Evolutionary conservation across 352 stramenopile species (phyloP).

Genomic region (Pythium phragmitis): DNA sequence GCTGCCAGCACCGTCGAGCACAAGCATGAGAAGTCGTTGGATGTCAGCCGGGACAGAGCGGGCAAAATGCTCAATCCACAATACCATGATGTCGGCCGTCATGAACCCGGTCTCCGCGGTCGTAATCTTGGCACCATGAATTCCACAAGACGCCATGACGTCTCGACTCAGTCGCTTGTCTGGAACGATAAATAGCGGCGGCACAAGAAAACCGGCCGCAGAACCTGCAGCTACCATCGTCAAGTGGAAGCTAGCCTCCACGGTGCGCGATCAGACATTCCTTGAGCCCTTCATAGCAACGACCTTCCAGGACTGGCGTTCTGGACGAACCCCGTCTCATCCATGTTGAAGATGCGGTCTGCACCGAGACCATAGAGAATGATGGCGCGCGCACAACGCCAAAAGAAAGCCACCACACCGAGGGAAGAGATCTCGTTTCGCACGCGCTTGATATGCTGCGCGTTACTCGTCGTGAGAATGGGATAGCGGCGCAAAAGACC

Average conservation of each 20-base stretch:
- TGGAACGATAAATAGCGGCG: no score
- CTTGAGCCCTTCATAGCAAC: constrained; percentile 10
- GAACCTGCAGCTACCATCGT: background rate
- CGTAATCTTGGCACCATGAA: no score
- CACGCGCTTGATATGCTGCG: constrained; percentile 13
- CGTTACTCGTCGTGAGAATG: constrained; percentile 5
- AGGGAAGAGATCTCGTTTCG: constrained; percentile 3
- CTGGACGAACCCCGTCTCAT: constrained; percentile 19
- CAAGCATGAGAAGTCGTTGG: no score
- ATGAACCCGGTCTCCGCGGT: no score
- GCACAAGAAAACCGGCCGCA: no score
- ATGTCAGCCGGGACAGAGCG: no score
- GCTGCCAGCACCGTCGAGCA: no score
- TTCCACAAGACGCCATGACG: no score
- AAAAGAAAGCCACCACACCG: constrained; percentile 8
- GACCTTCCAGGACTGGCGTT: constrained; percentile 14
- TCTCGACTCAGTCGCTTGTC: no score
- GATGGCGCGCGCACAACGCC: constrained; percentile 9
- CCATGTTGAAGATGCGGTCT: constrained; percentile 15
- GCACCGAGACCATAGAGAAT: constrained; percentile 3
- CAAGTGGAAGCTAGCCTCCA: constrained; percentile 18
- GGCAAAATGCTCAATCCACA: no score
- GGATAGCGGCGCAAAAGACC: constrained; percentile 2
- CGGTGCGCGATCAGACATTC: constrained; percentile 16
- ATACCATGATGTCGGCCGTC: no score